Evolutionary conservation across 164 flowering plant species (phyloP).

Genomic region (Aristolochia fimbriata): DNA sequence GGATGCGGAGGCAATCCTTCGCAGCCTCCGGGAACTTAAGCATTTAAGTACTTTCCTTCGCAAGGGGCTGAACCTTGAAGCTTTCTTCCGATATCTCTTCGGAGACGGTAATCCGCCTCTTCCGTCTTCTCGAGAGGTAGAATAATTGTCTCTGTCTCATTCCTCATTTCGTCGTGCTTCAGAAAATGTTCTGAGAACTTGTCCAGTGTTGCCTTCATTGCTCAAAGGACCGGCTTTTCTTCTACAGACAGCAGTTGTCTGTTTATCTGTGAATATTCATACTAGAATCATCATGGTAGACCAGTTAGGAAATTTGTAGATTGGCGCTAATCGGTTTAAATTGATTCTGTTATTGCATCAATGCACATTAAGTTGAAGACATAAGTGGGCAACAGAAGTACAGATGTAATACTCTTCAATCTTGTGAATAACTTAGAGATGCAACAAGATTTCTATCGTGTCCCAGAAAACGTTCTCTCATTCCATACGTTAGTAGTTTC

Average conservation of each 20-base stretch:
- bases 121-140: constrained; percentile 15
- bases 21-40: constrained; percentile 24
- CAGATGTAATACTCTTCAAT: background rate
- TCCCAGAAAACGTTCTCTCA: background rate
- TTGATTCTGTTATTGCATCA: background rate
- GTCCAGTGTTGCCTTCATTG: background rate
- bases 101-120: constrained; percentile 29
- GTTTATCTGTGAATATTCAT: too few species aligned
- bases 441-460: background rate
- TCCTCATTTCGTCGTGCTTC: background rate
- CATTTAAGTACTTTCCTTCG: constrained; percentile 22
- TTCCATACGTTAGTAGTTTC: background rate
- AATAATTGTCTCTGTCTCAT: background rate
- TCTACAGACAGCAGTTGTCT: too few species aligned
- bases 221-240: background rate
- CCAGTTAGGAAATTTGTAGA: too few species aligned
- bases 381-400: background rate
- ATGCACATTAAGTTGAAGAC: background rate
- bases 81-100: constrained; percentile 30
- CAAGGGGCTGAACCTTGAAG: constrained; percentile 24
- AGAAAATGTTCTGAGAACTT: background rate
- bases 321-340: too few species aligned
- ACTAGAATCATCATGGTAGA: too few species aligned
- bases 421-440: background rate
- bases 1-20: constrained; percentile 58